phyloP scores from a whole-genome alignment of 345 rosid species.

The Sisymbrium irio region DNA sequence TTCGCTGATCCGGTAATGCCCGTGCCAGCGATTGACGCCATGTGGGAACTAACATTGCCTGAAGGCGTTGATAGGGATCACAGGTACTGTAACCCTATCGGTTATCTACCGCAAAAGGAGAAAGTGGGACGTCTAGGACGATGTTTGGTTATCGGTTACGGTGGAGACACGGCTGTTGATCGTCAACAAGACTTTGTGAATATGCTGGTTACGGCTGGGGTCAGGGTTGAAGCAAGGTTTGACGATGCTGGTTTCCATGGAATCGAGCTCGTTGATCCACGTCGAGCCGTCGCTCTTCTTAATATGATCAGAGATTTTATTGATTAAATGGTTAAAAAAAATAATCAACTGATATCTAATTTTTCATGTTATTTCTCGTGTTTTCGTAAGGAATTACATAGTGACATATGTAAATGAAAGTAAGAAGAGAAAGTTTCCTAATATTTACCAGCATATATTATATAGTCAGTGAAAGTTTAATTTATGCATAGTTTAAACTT shows the following conservation, averaged over 20 bases:
- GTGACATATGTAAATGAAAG: no score
- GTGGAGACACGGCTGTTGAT: slow-evolving; percentile 34
- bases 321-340: neutral
- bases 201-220: slow-evolving; percentile 33
- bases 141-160: slow-evolving; percentile 40
- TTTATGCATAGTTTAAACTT: no score
- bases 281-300: slow-evolving; percentile 32
- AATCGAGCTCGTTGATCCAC: slow-evolving; percentile 38
- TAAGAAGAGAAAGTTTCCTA: no score
- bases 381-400: no score
- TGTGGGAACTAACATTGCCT: slow-evolving; percentile 38
- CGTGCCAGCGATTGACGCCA: slow-evolving; percentile 31
- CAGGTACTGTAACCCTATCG: slow-evolving; percentile 39
- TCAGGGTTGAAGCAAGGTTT: slow-evolving; percentile 38
- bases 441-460: no score
- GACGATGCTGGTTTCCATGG: slow-evolving; percentile 43
- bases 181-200: slow-evolving; percentile 39
- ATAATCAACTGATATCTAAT: no score
- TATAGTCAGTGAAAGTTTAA: no score
- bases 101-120: slow-evolving; percentile 28
- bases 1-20: slow-evolving; percentile 38
- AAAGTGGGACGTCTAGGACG: slow-evolving; percentile 28
- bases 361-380: no score
- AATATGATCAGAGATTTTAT: slow-evolving; percentile 38
- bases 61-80: slow-evolving; percentile 37